phyloP scores from a whole-genome alignment of 805 yeast species.

The Ogataea allantospora region DNA sequence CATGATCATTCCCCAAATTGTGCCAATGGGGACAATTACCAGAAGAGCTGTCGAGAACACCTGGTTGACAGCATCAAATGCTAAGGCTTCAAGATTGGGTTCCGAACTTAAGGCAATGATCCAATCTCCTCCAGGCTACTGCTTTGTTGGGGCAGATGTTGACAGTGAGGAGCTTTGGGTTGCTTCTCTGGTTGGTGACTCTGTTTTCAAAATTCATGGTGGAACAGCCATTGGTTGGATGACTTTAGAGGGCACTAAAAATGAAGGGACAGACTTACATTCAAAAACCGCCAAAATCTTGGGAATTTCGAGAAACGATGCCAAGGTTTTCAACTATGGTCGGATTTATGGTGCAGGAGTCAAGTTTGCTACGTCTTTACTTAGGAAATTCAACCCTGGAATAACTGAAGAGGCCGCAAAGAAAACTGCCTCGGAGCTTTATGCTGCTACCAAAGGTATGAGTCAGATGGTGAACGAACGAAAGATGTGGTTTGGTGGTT shows the following conservation, averaged over 20 bases:
- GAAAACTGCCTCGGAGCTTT: constrained; percentile 61
- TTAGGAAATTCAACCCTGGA: constrained; percentile 78
- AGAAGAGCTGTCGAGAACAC: constrained; percentile 95
- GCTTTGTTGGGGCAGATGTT: constrained; percentile 97
- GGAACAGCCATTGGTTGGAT: constrained; percentile 98
- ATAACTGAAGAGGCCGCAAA: constrained; percentile 67
- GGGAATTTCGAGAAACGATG: constrained; percentile 87
- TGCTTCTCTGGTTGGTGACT: constrained; percentile 91
- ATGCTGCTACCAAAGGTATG: constrained; percentile 81
- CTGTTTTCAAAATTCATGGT: constrained; percentile 86
- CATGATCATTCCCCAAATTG: constrained; percentile 76
- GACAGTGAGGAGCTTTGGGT: constrained; percentile 99
- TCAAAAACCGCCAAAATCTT: constrained; percentile 88
- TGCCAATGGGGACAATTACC: constrained; percentile 96
- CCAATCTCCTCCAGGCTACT: constrained; percentile 83
- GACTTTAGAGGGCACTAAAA: constrained; percentile 95
- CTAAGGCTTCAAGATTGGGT: constrained; percentile 80
- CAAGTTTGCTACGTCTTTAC: constrained; percentile 78
- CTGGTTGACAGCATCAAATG: constrained; percentile 97
- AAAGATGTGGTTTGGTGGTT: constrained; percentile 76
- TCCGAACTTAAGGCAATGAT: constrained; percentile 89
- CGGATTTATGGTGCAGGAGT: constrained; percentile 97
- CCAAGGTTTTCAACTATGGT: constrained; percentile 94
- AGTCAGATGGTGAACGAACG: constrained; percentile 26
- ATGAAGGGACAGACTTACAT: constrained; percentile 90